Evolutionary conservation across 805 yeast species (phyloP).

Genomic region (Candida dendrica): DNA sequence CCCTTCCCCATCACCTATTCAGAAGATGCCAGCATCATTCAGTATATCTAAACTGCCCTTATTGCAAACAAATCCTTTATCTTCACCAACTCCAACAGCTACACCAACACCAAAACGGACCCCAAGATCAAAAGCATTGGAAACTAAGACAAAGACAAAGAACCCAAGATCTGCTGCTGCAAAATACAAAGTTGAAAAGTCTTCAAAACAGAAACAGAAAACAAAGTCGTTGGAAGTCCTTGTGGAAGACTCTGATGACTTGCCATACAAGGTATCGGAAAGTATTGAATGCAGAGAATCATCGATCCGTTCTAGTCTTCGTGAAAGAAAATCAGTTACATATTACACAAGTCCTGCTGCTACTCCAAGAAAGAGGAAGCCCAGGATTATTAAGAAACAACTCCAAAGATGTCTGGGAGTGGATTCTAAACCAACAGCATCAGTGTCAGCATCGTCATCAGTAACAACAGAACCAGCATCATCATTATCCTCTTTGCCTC

Average conservation of each 20-base stretch:
- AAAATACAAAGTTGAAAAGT: too few species aligned
- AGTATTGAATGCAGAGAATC: not conserved
- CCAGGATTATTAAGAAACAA: not conserved
- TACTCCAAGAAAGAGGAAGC: not conserved
- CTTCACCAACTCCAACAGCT: too few species aligned
- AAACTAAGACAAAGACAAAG: too few species aligned
- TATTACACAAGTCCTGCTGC: not conserved
- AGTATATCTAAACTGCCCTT: too few species aligned
- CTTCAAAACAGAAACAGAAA: too few species aligned
- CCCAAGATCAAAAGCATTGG: too few species aligned
- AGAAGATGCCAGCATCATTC: too few species aligned
- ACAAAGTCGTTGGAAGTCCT: not conserved
- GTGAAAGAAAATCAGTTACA: not conserved
- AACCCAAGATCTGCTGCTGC: too few species aligned
- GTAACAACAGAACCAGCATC: not conserved
- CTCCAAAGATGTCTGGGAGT: too few species aligned
- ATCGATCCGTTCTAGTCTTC: not conserved
- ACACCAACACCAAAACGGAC: too few species aligned
- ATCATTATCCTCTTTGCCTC: not conserved
- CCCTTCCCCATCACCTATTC: too few species aligned
- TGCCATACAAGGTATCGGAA: not conserved
- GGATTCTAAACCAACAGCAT: not conserved
- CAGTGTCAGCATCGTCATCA: not conserved
- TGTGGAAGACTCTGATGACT: not conserved
- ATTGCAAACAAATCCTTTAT: too few species aligned